phyloP scores from a whole-genome alignment of 805 yeast genomes.

The Yueomyces sinensis region DNA sequence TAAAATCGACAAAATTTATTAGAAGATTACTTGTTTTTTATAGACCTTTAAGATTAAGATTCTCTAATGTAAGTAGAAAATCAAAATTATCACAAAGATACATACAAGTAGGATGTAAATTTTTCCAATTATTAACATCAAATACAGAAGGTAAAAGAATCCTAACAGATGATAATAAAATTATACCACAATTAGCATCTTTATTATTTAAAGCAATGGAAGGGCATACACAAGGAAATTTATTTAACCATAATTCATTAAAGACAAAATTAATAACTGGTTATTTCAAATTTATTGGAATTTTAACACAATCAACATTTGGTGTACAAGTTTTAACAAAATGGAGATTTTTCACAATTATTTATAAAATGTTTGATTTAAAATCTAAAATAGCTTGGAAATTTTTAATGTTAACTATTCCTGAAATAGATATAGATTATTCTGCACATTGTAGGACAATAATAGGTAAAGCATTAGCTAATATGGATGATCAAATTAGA shows the following conservation, averaged over 20 bases:
- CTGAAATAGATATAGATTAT: conserved; percentile 43
- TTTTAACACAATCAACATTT: conserved; percentile 40
- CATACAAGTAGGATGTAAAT: conserved; percentile 60
- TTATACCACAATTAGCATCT: conserved; percentile 80
- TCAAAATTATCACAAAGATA: conserved; percentile 42
- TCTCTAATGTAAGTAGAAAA: conserved; percentile 37
- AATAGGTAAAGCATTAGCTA: conserved; percentile 48
- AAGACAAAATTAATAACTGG: conserved; percentile 59
- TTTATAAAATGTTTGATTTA: conserved; percentile 54
- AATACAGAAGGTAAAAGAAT: conserved; percentile 55
- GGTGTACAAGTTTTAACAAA: conserved; percentile 64
- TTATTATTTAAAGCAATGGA: conserved; percentile 41
- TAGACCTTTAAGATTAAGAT: conserved; percentile 82
- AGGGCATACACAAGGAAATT: conserved; percentile 40
- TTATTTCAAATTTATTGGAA: conserved; percentile 68
- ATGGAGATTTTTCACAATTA: conserved; percentile 75
- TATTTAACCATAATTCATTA: conserved; percentile 48
- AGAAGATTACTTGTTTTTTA: conserved; percentile 76
- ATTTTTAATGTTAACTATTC: conserved; percentile 42
- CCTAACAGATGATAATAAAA: conserved; percentile 51
- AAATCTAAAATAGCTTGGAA: conserved; percentile 38
- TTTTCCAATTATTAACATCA: conserved; percentile 51
- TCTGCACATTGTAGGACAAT: conserved; percentile 59
- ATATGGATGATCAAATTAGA: conserved; percentile 40
- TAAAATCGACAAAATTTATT: conserved; percentile 70